Percentiles rank a stretch among this genome's conserved stretches.
Evolutionary conservation across 352 stramenopile genomes (phyloP).

Genomic region (Pythium sp.): DNA sequence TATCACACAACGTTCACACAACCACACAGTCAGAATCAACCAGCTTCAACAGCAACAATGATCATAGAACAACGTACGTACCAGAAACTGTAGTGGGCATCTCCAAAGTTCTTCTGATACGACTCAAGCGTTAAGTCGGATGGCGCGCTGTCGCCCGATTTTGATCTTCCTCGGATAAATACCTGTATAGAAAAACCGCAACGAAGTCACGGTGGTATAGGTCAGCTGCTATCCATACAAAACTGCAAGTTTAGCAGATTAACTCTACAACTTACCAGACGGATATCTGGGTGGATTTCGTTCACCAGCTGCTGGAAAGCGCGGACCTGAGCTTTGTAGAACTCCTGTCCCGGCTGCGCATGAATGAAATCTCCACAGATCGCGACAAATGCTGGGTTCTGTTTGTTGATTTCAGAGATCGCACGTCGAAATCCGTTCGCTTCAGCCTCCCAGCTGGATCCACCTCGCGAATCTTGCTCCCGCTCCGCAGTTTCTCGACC

Average conservation of each 20-base stretch:
- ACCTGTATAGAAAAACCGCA: slow-evolving; percentile 27
- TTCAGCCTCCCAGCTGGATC: slow-evolving; percentile 49
- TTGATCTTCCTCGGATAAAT: slow-evolving; percentile 44
- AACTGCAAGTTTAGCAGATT: background rate
- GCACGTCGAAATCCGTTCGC: slow-evolving; percentile 37
- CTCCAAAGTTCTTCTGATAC: slow-evolving; percentile 60
- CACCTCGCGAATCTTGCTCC: slow-evolving; percentile 38
- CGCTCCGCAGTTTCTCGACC: slow-evolving; percentile 25
- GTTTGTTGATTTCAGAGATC: slow-evolving; percentile 45
- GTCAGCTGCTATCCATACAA: no score
- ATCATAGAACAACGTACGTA: slow-evolving; percentile 17
- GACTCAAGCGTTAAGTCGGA: slow-evolving; percentile 16
- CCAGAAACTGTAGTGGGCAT: slow-evolving; percentile 78
- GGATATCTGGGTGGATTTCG: slow-evolving; percentile 49
- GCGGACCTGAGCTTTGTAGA: slow-evolving; percentile 40
- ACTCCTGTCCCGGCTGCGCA: slow-evolving; percentile 31
- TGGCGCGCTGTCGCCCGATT: slow-evolving; percentile 13
- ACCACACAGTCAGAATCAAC: background rate
- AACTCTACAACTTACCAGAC: slow-evolving; percentile 39
- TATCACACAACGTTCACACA: background rate
- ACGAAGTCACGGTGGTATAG: no score
- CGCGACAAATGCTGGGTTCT: slow-evolving; percentile 57
- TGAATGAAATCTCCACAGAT: slow-evolving; percentile 67
- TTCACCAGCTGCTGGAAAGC: slow-evolving; percentile 64
- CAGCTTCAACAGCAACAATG: background rate